A percentile compares a stretch with the other conserved stretches of the same genome.
Evolutionary conservation across 2,329 filamentous ascomycete species (phyloP).

Genomic region (Fusarium pininemorale): DNA sequence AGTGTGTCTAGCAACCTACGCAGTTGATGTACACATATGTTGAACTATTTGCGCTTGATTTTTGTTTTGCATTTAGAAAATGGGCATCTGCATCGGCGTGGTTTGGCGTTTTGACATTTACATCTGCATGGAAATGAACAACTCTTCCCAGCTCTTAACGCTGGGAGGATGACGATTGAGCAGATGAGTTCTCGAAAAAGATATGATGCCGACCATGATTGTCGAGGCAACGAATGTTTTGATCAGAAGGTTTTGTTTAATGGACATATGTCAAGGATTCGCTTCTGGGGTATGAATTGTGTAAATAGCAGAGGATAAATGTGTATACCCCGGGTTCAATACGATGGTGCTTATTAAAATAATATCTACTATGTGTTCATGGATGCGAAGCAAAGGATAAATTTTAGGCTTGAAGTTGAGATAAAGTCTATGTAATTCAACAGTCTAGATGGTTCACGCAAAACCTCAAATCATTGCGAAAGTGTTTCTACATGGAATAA

Average conservation of each 20-base stretch:
- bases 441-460: conserved; percentile 28
- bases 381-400: not conserved
- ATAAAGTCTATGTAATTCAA: conserved; percentile 24
- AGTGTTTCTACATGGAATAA: conserved; percentile 33
- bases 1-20: conserved; percentile 58
- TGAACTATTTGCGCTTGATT: conserved; percentile 12
- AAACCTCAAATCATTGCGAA: conserved; percentile 15
- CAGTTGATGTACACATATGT: conserved; percentile 40
- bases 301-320: conserved; percentile 14
- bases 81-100: conserved; percentile 25
- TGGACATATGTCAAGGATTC: conserved; percentile 1
- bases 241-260: conserved; percentile 8
- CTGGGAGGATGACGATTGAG: conserved; percentile 17
- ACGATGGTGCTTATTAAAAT: not conserved
- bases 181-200: conserved; percentile 16
- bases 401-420: not conserved
- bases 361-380: not conserved
- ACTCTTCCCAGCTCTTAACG: not conserved
- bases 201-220: conserved; percentile 22
- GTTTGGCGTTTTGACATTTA: conserved; percentile 15
- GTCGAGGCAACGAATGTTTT: conserved; percentile 18
- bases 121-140: conserved; percentile 16
- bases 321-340: conserved; percentile 27
- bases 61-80: conserved; percentile 19
- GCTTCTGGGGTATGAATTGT: not conserved